These are phyloP conservation scores for Neurospora sp. DNA, from an alignment of 495 filamentous ascomycete genomes.

Conservation along the genomic window DNA sequence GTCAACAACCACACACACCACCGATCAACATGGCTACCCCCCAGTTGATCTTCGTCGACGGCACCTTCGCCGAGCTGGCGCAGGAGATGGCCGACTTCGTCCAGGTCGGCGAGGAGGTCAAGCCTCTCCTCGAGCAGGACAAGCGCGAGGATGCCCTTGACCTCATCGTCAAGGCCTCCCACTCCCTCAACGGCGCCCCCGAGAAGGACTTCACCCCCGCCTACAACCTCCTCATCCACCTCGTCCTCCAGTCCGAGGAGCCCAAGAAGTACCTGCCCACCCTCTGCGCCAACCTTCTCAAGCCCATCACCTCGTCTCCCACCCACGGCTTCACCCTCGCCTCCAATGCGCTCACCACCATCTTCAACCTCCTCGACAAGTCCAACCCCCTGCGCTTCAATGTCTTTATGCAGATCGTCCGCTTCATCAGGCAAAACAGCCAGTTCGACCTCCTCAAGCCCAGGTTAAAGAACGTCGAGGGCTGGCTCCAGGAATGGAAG, in stretches of 20 bases:
- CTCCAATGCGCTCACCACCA: conserved; percentile 77
- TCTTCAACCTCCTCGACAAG: conserved; percentile 86
- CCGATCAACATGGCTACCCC: conserved; percentile 23
- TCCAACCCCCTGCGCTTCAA: conserved; percentile 74
- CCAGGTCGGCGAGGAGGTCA: conserved; percentile 58
- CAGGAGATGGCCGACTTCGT: conserved; percentile 82
- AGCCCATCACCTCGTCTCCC: conserved; percentile 76
- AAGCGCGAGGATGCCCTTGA: conserved; percentile 80
- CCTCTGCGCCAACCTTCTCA: conserved; percentile 78
- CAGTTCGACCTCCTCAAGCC: conserved; percentile 72
- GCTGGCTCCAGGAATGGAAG: conserved; percentile 79
- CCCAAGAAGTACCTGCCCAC: conserved; percentile 73
- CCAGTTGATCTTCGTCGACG: conserved; percentile 72
- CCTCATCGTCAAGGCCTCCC: conserved; percentile 69
- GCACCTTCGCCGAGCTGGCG: conserved; percentile 75
- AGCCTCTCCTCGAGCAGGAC: conserved; percentile 57
- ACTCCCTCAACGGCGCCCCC: conserved; percentile 64
- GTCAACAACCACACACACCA: conserved; percentile 1
- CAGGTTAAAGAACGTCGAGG: conserved; percentile 65
- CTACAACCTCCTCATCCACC: conserved; percentile 92
- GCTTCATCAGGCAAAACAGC: conserved; percentile 60
- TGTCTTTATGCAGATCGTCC: conserved; percentile 74
- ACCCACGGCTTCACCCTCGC: conserved; percentile 74
- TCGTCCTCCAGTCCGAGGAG: conserved; percentile 74
- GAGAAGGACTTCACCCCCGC: conserved; percentile 93